phyloP scores from a whole-genome alignment of 371 early-diverging fungal species.

The Mucor ambiguus region DNA sequence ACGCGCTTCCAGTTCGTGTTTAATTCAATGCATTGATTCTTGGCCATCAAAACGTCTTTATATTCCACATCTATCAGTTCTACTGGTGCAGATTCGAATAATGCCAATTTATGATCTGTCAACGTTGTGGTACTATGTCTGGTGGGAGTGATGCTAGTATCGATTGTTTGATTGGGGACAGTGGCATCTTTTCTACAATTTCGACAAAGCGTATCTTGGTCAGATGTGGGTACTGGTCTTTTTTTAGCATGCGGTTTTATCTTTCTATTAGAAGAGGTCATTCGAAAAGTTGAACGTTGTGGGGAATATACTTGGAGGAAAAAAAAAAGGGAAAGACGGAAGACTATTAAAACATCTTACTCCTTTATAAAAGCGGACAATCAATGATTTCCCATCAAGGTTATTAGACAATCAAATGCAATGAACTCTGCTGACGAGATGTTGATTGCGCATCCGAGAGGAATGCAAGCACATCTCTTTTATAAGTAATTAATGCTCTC shows the following conservation, averaged over 20 bases:
- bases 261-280: not conserved
- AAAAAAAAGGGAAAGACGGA: too few species aligned
- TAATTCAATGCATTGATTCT: not conserved
- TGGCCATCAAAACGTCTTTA: not conserved
- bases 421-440: too few species aligned
- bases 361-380: too few species aligned
- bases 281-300: not conserved
- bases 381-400: too few species aligned
- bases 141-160: not conserved
- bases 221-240: not conserved
- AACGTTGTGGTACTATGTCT: not conserved
- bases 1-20: not conserved
- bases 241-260: not conserved
- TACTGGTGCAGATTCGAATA: not conserved
- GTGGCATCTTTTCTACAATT: not conserved
- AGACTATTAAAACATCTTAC: too few species aligned
- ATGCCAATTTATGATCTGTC: not conserved
- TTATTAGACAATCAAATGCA: too few species aligned
- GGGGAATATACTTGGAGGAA: too few species aligned
- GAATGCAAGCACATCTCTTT: too few species aligned
- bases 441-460: too few species aligned
- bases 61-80: not conserved
- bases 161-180: not conserved
- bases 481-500: too few species aligned
- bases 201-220: too few species aligned